Percentiles rank a stretch among this genome's conserved stretches.
Evolutionary conservation across 2,329 filamentous ascomycete species (phyloP).

Genomic region (Coleophoma eucalyptorum): DNA sequence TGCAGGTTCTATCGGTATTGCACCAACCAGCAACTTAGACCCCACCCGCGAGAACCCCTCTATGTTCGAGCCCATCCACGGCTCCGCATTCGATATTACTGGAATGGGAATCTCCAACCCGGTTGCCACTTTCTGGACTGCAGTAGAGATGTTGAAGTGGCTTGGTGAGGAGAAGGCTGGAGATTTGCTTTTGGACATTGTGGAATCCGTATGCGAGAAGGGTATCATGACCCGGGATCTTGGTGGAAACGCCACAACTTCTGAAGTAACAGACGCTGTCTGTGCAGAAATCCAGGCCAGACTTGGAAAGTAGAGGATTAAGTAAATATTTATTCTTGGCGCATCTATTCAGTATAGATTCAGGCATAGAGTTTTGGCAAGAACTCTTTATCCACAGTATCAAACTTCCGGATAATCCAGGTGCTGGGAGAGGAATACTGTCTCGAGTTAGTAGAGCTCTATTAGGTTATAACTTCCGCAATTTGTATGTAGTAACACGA

Average conservation of each 20-base stretch:
- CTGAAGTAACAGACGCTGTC: conserved; percentile 8
- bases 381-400: no score
- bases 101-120: conserved; percentile 35
- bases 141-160: conserved; percentile 52
- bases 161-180: conserved; percentile 48
- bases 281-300: conserved; percentile 6
- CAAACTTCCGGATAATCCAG: no score
- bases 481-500: no score
- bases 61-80: conserved; percentile 58
- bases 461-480: no score
- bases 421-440: no score
- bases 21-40: conserved; percentile 64
- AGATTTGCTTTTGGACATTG: conserved; percentile 41
- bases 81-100: conserved; percentile 44
- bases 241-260: conserved; percentile 18
- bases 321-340: no score
- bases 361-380: no score
- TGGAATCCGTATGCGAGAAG: conserved; percentile 47
- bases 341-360: no score
- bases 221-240: conserved; percentile 48
- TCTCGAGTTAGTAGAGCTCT: no score
- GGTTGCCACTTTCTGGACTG: conserved; percentile 49
- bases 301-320: neutral
- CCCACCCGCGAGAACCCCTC: conserved; percentile 48
- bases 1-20: conserved; percentile 67